Conservation (phyloP, 305 asterid genomes). For the Lippia alba region DNA sequence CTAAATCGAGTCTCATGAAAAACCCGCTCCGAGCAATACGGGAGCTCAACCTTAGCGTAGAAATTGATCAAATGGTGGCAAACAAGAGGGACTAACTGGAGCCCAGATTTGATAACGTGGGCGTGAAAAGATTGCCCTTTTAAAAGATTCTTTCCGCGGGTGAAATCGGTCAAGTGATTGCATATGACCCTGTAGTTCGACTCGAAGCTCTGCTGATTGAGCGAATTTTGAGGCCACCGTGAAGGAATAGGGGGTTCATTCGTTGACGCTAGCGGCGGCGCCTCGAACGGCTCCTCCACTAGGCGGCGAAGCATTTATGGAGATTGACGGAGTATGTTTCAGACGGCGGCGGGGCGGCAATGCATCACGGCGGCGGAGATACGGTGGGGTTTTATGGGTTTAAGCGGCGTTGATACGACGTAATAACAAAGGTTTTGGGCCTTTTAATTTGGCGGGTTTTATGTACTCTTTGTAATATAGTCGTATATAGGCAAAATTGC, state of each 20-base stretch:
- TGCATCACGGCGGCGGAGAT: conserved; percentile 24
- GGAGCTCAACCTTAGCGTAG: conserved; percentile 71
- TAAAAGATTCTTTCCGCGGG: conserved; percentile 51
- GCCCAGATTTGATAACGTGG: conserved; percentile 59
- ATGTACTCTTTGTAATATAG: neutral
- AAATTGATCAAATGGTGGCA: conserved; percentile 79
- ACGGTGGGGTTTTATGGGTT: neutral
- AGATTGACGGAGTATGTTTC: conserved; percentile 7
- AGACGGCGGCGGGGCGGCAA: conserved; percentile 6
- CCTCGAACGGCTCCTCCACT: conserved; percentile 31
- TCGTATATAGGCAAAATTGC: too few species aligned
- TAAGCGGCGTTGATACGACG: neutral
- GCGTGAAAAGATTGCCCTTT: conserved; percentile 65
- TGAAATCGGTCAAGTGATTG: conserved; percentile 52
- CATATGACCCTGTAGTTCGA: conserved; percentile 55
- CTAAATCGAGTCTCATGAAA: conserved; percentile 59
- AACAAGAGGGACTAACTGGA: conserved; percentile 57
- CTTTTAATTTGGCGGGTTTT: conserved; percentile 6
- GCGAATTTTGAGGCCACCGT: conserved; percentile 37
- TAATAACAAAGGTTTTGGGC: neutral
- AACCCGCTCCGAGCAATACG: conserved; percentile 53
- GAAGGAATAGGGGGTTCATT: conserved; percentile 24
- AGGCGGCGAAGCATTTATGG: conserved; percentile 43
- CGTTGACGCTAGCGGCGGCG: conserved; percentile 1
- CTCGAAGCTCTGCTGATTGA: conserved; percentile 47